These are phyloP conservation scores for Tephrocybe rancida DNA, from an alignment of 768 basidiomycete genomes.

Conservation along the genomic window DNA sequence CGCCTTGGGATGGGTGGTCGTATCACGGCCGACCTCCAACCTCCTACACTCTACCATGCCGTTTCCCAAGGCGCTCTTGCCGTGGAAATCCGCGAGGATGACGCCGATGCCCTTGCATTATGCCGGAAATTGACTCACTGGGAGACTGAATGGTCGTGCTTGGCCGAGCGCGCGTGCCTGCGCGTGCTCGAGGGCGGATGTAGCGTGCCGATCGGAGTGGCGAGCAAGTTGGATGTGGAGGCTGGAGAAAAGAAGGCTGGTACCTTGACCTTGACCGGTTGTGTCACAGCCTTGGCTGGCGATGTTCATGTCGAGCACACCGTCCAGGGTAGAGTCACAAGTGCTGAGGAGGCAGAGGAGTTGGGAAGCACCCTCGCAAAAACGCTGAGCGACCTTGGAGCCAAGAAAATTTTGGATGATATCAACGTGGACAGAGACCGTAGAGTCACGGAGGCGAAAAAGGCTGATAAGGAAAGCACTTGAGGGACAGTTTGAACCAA, in stretches of 20 bases:
- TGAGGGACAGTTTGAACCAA: not conserved
- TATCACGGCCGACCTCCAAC: constrained; percentile 69
- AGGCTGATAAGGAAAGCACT: constrained; percentile 26
- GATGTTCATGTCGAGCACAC: constrained; percentile 68
- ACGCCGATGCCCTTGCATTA: constrained; percentile 59
- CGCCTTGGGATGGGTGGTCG: constrained; percentile 77
- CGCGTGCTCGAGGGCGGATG: constrained; percentile 95
- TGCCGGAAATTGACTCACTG: constrained; percentile 74
- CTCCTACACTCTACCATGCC: constrained; percentile 82
- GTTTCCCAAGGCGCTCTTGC: constrained; percentile 95
- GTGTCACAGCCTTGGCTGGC: constrained; percentile 86
- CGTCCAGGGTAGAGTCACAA: constrained; percentile 51
- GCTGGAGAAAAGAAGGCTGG: constrained; percentile 26
- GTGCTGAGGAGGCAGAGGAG: constrained; percentile 61
- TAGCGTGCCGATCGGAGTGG: constrained; percentile 92
- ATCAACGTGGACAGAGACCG: constrained; percentile 70
- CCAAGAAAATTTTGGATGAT: constrained; percentile 78
- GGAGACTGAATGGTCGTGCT: constrained; percentile 74
- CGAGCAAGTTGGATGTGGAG: constrained; percentile 46
- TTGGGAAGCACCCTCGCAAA: constrained; percentile 70
- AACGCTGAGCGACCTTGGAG: constrained; percentile 69
- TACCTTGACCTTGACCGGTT: constrained; percentile 68
- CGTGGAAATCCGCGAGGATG: constrained; percentile 79
- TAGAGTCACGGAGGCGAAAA: constrained; percentile 43
- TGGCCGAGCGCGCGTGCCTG: constrained; percentile 87